Evolutionary conservation across 2,329 filamentous ascomycete species (phyloP), one percentile per base, ranked within the genome.

Genomic region (Immersiporthe knoxdaviesiana): DNA sequence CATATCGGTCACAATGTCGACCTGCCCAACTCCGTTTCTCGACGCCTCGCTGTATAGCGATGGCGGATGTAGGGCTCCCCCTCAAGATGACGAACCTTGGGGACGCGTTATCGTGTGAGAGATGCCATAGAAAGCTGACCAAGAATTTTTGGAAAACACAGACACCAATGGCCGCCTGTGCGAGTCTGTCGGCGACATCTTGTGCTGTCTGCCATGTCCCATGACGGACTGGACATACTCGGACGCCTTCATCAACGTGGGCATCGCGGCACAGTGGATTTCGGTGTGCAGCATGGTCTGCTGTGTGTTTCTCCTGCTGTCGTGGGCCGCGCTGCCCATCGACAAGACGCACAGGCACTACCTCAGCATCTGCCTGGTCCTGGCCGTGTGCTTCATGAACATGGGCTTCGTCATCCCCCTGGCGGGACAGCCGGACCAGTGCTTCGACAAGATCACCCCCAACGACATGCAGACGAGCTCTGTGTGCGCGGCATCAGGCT

Each of bases 321-420:
- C 93, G 7, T 98, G 94, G 85, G 82, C 88, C 3, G 84, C 91
- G 18, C 84, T 99, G 30, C 94, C 96, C 0, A 88, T 93, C 32
- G 93, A 97, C 75, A 95, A 93, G 82, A 97, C 96, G 8, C 89
- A 93, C 76, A 90, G 94, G 66, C 96, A 99, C 79, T 98, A 98
- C 76, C 84, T 99, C 50, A 97, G 92, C 77, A 91, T 97, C 72
- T 96, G 93, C 78, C 84, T 98, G 65, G 91, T 92, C 6, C 79
- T 92, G 59, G 92, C 88, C 5, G 88, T 95, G 54, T 82, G 91
- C 56, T 84, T 95, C 68, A 92, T 98, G 86, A 92, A 92, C 78
- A 84, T 98, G 73, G 94, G 93, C 39, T 97, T 98, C 78, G 92
- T 97, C 59, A 88, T 99, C 54, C 95, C 96, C 0, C 86, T 97